Evolutionary conservation across 805 yeast species (phyloP).

Genomic region (Kazachstania psychrophila): DNA sequence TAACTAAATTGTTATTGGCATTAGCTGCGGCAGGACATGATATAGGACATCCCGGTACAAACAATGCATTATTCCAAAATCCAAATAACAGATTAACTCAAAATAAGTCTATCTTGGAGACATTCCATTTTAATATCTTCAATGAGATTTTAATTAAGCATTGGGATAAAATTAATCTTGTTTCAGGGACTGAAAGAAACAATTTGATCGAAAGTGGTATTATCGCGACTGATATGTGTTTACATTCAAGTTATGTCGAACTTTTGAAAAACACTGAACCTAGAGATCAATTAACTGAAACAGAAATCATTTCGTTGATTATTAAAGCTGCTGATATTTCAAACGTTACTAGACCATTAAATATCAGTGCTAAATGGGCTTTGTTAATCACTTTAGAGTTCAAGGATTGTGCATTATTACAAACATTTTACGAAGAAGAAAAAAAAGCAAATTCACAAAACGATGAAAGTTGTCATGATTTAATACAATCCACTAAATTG

Average conservation of each 20-base stretch:
- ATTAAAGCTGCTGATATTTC: slow-evolving; percentile 95
- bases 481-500: not conserved
- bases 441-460: not conserved
- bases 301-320: slow-evolving; percentile 53
- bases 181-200: slow-evolving; percentile 7
- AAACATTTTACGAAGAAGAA: slow-evolving; percentile 15
- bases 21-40: slow-evolving; percentile 92
- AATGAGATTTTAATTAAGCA: slow-evolving; percentile 40
- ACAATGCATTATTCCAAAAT: slow-evolving; percentile 58
- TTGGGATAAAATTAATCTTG: slow-evolving; percentile 36
- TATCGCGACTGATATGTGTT: slow-evolving; percentile 90
- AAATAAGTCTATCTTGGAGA: slow-evolving; percentile 67
- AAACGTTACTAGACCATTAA: slow-evolving; percentile 75
- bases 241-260: slow-evolving; percentile 63
- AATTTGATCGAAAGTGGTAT: slow-evolving; percentile 31
- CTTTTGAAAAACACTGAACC: slow-evolving; percentile 30
- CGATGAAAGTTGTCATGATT: slow-evolving; percentile 1
- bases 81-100: slow-evolving; percentile 53
- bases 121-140: slow-evolving; percentile 68
- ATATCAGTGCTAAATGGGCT: slow-evolving; percentile 81
- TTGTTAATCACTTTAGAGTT: slow-evolving; percentile 69
- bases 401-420: slow-evolving; percentile 51
- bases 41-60: slow-evolving; percentile 94
- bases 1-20: slow-evolving; percentile 50
- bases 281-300: slow-evolving; percentile 16